Evolutionary conservation across 441 rosid species (phyloP), one percentile per base, ranked within the genome.

Genomic region (Erodium trifolium): DNA sequence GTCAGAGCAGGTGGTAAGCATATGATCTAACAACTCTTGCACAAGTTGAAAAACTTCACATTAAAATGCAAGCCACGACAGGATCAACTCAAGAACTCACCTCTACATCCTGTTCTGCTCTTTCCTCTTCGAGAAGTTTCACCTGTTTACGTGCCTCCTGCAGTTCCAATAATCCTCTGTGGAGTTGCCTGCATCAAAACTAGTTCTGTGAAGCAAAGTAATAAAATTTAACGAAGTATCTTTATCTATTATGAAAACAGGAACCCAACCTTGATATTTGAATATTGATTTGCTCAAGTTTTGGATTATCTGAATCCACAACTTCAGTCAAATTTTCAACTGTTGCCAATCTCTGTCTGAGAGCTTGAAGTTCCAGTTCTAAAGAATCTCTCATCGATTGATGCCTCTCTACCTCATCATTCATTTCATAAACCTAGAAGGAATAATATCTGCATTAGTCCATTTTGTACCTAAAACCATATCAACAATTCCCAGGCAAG

Each of bases 381-480:
- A 88, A 79, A 34, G 87, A 87, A 70, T 85, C 88, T 79, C 91
- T 85, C 55, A 84, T 83, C 70, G 82, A 68, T 60, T 82, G 84
- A 78, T 93, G 95, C 77, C 86, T 85, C 77, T 86, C 92, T 65
- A 93, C 91, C 77, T 93, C 93, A 62, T 82, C 92, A 77, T 87
- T 89, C 97, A 89, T 86, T 82, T 89, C 99, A 83, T 77, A 75
- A 67, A 86, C 95, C 99, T 93, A 73, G 43, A 75, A 76, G 65
- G 71, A 71, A 78, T 76, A 67, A 71, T 68, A 74, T 71, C 73
- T 43, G 31, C 62, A 67, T 51, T 69, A 67, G 59, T 69, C 19
- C 68, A 53, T 59, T 31, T 67, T 37, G 51, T 13, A 12, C 51
- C 9, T n/a, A 31, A 66, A 76, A 70, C 51, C 51, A 45, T 5